Evolutionary conservation across 139 green algal species (phyloP).

Genomic region (Chlorella sp.): DNA sequence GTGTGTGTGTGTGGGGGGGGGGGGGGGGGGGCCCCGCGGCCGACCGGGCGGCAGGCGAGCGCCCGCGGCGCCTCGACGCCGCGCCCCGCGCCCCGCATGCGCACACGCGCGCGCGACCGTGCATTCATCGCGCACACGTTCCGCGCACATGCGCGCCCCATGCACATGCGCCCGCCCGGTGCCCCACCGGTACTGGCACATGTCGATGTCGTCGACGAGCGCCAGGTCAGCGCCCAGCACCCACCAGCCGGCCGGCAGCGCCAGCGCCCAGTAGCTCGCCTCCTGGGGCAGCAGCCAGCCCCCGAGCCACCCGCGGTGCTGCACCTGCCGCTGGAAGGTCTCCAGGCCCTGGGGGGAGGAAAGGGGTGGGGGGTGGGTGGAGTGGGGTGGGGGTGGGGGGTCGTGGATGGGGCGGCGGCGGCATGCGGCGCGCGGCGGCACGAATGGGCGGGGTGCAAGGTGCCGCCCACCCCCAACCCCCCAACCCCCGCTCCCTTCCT

Average conservation of each 20-base stretch:
- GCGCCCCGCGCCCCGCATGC: not conserved
- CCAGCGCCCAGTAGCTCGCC: slow-evolving; percentile 87
- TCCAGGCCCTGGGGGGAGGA: slow-evolving; percentile 86
- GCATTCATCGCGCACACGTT: no score
- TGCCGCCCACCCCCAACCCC: no score
- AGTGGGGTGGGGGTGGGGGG: no score
- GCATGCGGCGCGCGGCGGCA: no score
- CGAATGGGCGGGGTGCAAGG: no score
- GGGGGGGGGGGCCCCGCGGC: not conserved
- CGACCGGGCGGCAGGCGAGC: no score
- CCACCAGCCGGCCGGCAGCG: slow-evolving; percentile 87
- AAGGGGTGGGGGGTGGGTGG: no score
- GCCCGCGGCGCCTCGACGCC: no score
- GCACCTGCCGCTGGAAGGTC: slow-evolving; percentile 77
- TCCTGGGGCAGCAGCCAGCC: slow-evolving; percentile 90
- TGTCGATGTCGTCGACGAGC: slow-evolving; percentile 77
- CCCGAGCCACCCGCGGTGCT: slow-evolving; percentile 85
- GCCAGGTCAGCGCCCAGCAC: slow-evolving; percentile 88
- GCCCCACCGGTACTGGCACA: slow-evolving; percentile 70
- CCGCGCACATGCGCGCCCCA: no score
- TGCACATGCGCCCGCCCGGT: not conserved
- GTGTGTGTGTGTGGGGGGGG: not conserved
- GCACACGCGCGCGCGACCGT: not conserved
- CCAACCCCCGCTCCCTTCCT: no score
- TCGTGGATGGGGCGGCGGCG: no score